phyloP scores from a whole-genome alignment of 441 rosid species.

The Pelargonium myrrhifolium region DNA sequence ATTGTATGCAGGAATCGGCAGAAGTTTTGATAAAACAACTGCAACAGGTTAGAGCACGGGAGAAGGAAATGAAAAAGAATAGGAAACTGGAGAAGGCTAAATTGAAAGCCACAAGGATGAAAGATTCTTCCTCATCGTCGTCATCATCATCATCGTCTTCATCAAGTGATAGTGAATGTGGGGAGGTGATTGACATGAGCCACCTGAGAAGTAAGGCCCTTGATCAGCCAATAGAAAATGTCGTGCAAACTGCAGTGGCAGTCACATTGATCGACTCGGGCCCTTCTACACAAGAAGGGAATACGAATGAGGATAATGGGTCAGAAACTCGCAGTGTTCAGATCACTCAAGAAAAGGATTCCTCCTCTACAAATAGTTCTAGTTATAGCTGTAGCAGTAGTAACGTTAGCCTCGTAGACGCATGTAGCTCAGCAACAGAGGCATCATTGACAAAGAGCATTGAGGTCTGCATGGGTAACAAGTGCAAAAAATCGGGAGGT shows the following conservation, averaged over 20 bases:
- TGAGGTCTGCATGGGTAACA: conserved; percentile 75
- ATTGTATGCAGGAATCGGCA: conserved; percentile 47
- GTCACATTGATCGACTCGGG: neutral
- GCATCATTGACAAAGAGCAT: conserved; percentile 24
- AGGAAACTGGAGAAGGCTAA: conserved; percentile 42
- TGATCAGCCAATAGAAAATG: conserved; percentile 8
- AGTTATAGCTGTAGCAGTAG: neutral
- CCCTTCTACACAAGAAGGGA: neutral
- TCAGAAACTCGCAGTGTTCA: conserved; percentile 1
- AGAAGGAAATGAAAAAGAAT: conserved; percentile 45
- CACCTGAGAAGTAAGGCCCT: conserved; percentile 20
- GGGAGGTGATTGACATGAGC: conserved; percentile 40
- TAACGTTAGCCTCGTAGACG: neutral
- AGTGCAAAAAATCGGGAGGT: conserved; percentile 65
- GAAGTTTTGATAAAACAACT: conserved; percentile 40
- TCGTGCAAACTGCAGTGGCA: conserved; percentile 1
- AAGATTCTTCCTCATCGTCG: conserved; percentile 8
- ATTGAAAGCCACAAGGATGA: conserved; percentile 29
- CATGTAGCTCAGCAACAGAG: neutral
- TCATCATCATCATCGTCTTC: conserved; percentile 29
- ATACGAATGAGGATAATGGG: neutral
- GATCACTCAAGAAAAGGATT: neutral
- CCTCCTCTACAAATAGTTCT: conserved; percentile 1
- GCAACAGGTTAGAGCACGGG: conserved; percentile 43
- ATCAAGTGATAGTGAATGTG: conserved; percentile 45